Base-by-base conservation (phyloP, 1,284 basidiomycete genomes). In the Marasmius tenuissimus region DNA sequence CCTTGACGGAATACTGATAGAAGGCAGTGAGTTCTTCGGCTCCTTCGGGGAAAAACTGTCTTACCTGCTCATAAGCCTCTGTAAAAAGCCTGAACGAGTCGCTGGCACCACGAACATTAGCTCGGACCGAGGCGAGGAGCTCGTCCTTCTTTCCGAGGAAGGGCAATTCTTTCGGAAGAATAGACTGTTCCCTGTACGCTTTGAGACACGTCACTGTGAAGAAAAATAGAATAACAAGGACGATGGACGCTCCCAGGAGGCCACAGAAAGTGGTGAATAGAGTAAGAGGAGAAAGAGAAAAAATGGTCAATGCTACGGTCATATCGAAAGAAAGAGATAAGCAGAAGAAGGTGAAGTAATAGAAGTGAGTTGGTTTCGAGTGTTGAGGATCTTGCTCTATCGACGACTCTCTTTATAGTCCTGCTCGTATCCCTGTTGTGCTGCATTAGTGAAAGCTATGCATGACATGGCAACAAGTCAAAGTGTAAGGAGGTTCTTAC, bases 121-220 rank as follows among this genome's bases (percentile, higher is more conserved):
- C 63, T 0, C 58, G 38, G 27, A 66, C 47, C 34, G 63, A 53
- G 18, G 60, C 34, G 27, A 68, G 61, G 20, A 58, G 0, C 48
- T 65, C 35, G 20, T 42, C 4, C 5, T 55, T 33, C 42, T 58
- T 60, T 10, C 66, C 65, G 45, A 62, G 33, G 63, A 63, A 66
- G 10, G 63, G 60, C 1, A 66, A 52, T 8, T 16, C 14, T 16
- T 58, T 33, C 3, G 66, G 66, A 2, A 66, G 56, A 8, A 35
- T 47, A 5, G 63, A 54, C 52, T 68, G 65, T 39, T 68, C 63
- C 39, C 58, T 60, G 58, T 54, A 35, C n/a, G 65, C 65, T 18
- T 67, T 66, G n/a, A 65, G 40, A 59, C 10, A 57, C 16, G 60
- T 53, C 18, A 66, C 62, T n/a, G 63, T 48, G 50, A 63, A 63